Conservation (phyloP, 306 rosid genomes). For the Dalbergia cultrata region DNA sequence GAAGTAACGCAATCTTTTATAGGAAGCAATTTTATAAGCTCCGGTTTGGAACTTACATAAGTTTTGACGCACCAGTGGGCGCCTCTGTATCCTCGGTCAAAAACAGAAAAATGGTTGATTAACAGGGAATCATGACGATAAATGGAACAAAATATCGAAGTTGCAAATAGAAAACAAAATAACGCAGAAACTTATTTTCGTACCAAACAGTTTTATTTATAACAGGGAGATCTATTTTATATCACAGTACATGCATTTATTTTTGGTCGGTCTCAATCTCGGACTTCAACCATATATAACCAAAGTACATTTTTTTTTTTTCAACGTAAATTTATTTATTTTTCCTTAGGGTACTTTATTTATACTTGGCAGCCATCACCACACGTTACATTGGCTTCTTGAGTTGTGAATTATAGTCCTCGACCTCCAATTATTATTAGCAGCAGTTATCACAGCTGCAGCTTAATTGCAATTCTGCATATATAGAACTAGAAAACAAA, state of each 20-base stretch:
- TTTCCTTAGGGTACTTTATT: slow-evolving; percentile 4
- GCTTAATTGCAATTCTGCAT: slow-evolving; percentile 36
- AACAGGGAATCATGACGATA: neutral
- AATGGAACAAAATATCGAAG: neutral
- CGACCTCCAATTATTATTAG: slow-evolving; percentile 1
- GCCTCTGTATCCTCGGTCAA: neutral
- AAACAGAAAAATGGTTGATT: neutral
- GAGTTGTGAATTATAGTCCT: neutral
- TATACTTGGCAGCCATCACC: neutral
- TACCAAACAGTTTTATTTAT: slow-evolving; percentile 37
- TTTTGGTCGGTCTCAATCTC: slow-evolving; percentile 23
- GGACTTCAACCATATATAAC: slow-evolving; percentile 34
- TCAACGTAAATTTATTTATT: neutral
- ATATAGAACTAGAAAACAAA: neutral
- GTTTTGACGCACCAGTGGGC: neutral
- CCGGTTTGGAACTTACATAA: too few species aligned
- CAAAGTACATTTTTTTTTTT: slow-evolving; percentile 31
- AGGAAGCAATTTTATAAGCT: too few species aligned
- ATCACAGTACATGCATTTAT: slow-evolving; percentile 15
- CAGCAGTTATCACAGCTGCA: neutral
- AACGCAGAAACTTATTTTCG: slow-evolving; percentile 9
- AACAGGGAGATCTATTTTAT: slow-evolving; percentile 3
- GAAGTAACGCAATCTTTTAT: too few species aligned
- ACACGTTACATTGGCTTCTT: slow-evolving; percentile 1
- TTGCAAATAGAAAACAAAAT: neutral